Evolutionary conservation across 805 yeast species (phyloP), one percentile per base, ranked within the genome.

Genomic region (Kazachstania viticola): DNA sequence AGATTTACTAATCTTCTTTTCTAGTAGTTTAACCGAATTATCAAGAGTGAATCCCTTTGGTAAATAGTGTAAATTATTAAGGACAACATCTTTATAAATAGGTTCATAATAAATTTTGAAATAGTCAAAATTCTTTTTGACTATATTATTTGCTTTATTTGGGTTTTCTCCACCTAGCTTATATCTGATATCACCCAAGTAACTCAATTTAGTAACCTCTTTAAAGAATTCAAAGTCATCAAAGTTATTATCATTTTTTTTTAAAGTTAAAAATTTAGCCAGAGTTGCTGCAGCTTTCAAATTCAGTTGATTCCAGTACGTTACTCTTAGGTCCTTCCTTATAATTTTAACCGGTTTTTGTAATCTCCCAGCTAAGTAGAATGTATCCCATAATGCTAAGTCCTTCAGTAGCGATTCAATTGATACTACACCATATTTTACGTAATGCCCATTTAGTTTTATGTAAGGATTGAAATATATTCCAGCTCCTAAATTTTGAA

Each of bases 401-500:
- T 91, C 98, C 23, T 62, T 62, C 24, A 75, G 56, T 14, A 83
- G 57, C 8, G 66, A 66, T 15, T 71, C 67, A 40, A 71, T 64
- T 4, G 83, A 74, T 2, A 85, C 78, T 9, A 85, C 77, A 11
- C 98, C 98, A 50, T 91, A 91, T 51, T 91, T 91, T 28, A 88
- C 71, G 31, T 69, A 52, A 23, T 63, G 56, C 8, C 74, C 71
- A 33, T 69, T 64, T 33, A 85, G 64, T 28, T 69, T 65, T 5
- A 82, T 84, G 54, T 70, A 91, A 3, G 98, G 97, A 50, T 91
- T 91, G 64, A 83, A 91, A 54, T 88, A 91, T 3, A 88, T 79
- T 6, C 96, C 95, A 0, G 94, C 91, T 1, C 94, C 95, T 14
- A 70, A 41, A 22, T 72, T 69, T 50, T 79, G 85, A 13, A 79